Conservation (phyloP, 1,139 yeast genomes). For the Arxiozyma heterogenica region DNA sequence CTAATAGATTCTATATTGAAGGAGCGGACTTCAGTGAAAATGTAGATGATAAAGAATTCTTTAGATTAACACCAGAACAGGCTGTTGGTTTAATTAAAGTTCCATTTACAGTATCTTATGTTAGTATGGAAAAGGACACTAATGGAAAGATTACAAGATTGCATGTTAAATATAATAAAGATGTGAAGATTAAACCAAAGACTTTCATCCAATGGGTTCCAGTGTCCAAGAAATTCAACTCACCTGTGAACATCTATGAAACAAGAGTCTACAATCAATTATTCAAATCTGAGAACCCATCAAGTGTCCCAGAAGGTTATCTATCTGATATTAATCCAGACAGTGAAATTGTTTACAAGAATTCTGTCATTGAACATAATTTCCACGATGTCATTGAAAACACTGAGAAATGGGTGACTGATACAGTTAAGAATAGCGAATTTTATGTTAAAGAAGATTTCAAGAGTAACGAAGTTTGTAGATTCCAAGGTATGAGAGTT, state of each 20-base stretch:
- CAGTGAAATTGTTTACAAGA: slow-evolving; percentile 58
- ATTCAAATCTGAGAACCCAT: slow-evolving; percentile 87
- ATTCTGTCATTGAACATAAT: slow-evolving; percentile 72
- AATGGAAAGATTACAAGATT: slow-evolving; percentile 59
- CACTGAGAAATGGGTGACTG: slow-evolving; percentile 65
- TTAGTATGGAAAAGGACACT: slow-evolving; percentile 47
- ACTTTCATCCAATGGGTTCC: slow-evolving; percentile 98
- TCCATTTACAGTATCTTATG: slow-evolving; percentile 72
- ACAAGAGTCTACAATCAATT: slow-evolving; percentile 82
- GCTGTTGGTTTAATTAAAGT: slow-evolving; percentile 94
- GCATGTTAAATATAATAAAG: slow-evolving; percentile 73
- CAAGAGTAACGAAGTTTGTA: slow-evolving; percentile 65
- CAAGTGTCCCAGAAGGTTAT: slow-evolving; percentile 79
- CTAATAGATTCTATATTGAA: slow-evolving; percentile 73
- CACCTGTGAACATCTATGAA: slow-evolving; percentile 60
- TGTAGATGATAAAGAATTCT: slow-evolving; percentile 50
- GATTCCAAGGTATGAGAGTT: slow-evolving; percentile 96
- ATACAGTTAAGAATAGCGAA: slow-evolving; percentile 47
- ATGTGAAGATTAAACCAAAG: slow-evolving; percentile 66
- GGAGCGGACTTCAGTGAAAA: slow-evolving; percentile 76
- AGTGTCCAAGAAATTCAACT: slow-evolving; percentile 45
- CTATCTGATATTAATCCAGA: slow-evolving; percentile 73
- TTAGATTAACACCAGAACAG: slow-evolving; percentile 82
- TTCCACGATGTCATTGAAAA: slow-evolving; percentile 56
- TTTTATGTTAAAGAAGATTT: slow-evolving; percentile 60